Evolutionary conservation across 495 filamentous ascomycete species (phyloP).

Genomic region (Penicillium malachiteum): DNA sequence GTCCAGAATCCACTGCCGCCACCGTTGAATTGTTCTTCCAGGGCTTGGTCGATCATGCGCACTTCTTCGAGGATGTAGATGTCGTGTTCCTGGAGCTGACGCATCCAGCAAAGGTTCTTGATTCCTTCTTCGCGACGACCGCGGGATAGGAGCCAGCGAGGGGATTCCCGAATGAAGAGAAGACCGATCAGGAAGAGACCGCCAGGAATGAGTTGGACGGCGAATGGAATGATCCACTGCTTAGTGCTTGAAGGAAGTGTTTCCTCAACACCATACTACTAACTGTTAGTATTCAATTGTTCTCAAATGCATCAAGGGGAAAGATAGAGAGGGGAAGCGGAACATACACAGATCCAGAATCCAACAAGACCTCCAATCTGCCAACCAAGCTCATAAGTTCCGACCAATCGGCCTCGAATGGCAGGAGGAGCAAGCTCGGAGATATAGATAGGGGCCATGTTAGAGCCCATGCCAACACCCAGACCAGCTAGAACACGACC

Average conservation of each 20-base stretch:
- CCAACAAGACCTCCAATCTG: constrained; percentile 63
- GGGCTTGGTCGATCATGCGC: constrained; percentile 55
- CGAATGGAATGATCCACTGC: constrained; percentile 58
- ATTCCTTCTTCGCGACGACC: constrained; percentile 54
- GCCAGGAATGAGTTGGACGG: constrained; percentile 54
- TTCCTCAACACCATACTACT: constrained; percentile 37
- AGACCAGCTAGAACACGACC: constrained; percentile 60
- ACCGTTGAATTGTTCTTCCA: constrained; percentile 58
- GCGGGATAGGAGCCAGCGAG: constrained; percentile 54
- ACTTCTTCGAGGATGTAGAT: constrained; percentile 68
- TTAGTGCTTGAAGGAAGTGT: constrained; percentile 28
- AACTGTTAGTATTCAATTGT: background rate
- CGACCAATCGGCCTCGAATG: constrained; percentile 70
- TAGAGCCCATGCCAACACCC: constrained; percentile 67
- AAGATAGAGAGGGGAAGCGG: background rate
- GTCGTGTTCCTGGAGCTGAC: constrained; percentile 56
- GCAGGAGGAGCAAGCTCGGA: constrained; percentile 68
- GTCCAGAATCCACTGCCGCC: constrained; percentile 68
- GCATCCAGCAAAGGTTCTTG: constrained; percentile 61
- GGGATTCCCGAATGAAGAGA: constrained; percentile 52
- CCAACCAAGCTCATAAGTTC: constrained; percentile 64
- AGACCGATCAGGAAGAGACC: constrained; percentile 46
- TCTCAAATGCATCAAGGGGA: background rate
- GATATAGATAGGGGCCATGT: constrained; percentile 51
- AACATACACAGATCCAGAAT: constrained; percentile 54